A percentile compares a stretch with the other conserved stretches of the same genome.
These are phyloP conservation scores for Ganoderma lucidum DNA, from an alignment of 1,284 basidiomycete species.

Conservation along the genomic window DNA sequence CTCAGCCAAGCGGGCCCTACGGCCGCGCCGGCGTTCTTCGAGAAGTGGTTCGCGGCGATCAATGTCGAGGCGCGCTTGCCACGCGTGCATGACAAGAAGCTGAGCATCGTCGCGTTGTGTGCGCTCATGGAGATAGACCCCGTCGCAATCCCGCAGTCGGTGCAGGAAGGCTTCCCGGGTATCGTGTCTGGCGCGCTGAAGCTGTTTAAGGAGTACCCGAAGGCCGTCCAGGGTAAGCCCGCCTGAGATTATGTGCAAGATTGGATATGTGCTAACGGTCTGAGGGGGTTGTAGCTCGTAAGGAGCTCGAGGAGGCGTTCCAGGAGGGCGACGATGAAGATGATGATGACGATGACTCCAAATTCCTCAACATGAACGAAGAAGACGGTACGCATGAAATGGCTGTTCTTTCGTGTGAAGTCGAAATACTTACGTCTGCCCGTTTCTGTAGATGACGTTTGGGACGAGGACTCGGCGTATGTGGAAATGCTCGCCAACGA, in stretches of 20 bases:
- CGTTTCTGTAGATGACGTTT: conserved; percentile 68
- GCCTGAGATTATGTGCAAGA: conserved; percentile 28
- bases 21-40: conserved; percentile 75
- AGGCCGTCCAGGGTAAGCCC: conserved; percentile 70
- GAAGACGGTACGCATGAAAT: conserved; percentile 64
- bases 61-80: conserved; percentile 69
- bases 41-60: conserved; percentile 81
- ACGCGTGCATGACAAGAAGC: conserved; percentile 92
- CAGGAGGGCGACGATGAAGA: conserved; percentile 69
- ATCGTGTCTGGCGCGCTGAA: conserved; percentile 75
- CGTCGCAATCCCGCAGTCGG: conserved; percentile 58
- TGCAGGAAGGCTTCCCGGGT: conserved; percentile 76
- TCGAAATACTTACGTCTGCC: conserved; percentile 13
- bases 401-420: background rate
- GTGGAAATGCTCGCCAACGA: conserved; percentile 84
- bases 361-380: conserved; percentile 71
- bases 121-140: conserved; percentile 76
- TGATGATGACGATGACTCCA: conserved; percentile 63
- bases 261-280: background rate
- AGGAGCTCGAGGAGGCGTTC: conserved; percentile 66
- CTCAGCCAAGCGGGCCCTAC: conserved; percentile 73
- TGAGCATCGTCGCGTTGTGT: conserved; percentile 80
- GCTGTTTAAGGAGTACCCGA: conserved; percentile 79
- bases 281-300: conserved; percentile 56
- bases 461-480: conserved; percentile 86